Percentiles rank a stretch among this genome's conserved stretches.
Evolutionary conservation across 2,329 filamentous ascomycete genomes (phyloP).

Genomic region (Grosmannia serpens): DNA sequence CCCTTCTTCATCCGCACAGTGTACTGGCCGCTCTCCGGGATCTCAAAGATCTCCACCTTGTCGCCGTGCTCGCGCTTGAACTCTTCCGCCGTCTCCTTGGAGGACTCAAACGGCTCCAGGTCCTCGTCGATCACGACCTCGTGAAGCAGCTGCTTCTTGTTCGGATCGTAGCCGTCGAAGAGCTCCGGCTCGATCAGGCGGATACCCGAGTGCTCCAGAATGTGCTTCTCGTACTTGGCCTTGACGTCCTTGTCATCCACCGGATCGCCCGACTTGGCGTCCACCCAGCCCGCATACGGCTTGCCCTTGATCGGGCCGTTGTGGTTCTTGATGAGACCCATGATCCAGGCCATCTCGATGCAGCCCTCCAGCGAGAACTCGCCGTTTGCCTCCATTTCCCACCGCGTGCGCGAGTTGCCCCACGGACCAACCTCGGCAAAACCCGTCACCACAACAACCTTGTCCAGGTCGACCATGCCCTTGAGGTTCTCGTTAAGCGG

Average conservation of each 20-base stretch:
- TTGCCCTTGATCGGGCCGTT: slow-evolving; percentile 94
- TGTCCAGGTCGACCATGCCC: slow-evolving; percentile 97
- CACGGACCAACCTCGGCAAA: slow-evolving; percentile 94
- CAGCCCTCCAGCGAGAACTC: slow-evolving; percentile 96
- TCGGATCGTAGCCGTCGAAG: slow-evolving; percentile 92
- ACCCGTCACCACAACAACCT: slow-evolving; percentile 93
- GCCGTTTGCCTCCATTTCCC: slow-evolving; percentile 98
- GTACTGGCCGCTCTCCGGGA: slow-evolving; percentile 86
- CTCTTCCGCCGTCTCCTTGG: slow-evolving; percentile 93
- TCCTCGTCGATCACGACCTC: slow-evolving; percentile 97
- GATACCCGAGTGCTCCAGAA: slow-evolving; percentile 93
- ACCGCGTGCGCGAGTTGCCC: slow-evolving; percentile 95
- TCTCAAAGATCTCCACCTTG: slow-evolving; percentile 95
- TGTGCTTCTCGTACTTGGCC: slow-evolving; percentile 91
- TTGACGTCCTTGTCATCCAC: slow-evolving; percentile 98
- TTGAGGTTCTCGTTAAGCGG: slow-evolving; percentile 81
- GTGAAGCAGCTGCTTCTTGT: slow-evolving; percentile 96
- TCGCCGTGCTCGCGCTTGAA: slow-evolving; percentile 96
- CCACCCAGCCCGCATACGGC: slow-evolving; percentile 94
- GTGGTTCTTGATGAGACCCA: slow-evolving; percentile 98
- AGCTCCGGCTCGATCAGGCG: slow-evolving; percentile 95
- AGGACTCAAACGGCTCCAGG: slow-evolving; percentile 90
- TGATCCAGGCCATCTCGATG: slow-evolving; percentile 99
- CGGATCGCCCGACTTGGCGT: slow-evolving; percentile 85
- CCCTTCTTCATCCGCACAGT: slow-evolving; percentile 93